Conservation (phyloP, 768 basidiomycete species). For the Suillus luteus region DNA sequence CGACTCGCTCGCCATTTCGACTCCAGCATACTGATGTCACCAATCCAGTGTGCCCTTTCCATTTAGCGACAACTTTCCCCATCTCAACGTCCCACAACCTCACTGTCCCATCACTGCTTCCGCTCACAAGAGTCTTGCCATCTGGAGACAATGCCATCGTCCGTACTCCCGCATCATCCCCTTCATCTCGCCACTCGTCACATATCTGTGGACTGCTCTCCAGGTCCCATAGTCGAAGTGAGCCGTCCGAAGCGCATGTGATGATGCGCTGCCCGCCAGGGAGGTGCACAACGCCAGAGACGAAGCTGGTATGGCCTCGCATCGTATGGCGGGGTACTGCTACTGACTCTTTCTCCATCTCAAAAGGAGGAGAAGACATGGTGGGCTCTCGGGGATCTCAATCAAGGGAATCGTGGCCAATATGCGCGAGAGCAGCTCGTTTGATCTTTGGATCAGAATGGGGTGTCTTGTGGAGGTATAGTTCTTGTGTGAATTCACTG, state of each 20-base stretch:
- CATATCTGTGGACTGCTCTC: conserved; percentile 27
- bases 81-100: neutral
- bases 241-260: conserved; percentile 12
- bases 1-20: neutral
- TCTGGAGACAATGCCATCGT: neutral
- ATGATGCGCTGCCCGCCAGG: neutral
- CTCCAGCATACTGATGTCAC: no score
- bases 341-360: no score
- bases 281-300: neutral
- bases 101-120: neutral
- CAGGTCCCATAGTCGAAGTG: conserved; percentile 17
- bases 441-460: no score
- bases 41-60: no score
- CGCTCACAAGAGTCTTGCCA: neutral
- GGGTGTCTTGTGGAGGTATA: no score
- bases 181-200: conserved; percentile 11
- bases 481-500: no score
- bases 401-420: no score
- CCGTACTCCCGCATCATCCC: neutral
- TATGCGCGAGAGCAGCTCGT: no score
- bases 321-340: no score
- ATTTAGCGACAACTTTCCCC: neutral
- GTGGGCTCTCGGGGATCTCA: no score
- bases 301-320: no score
- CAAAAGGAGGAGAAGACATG: no score